A percentile compares a stretch with the other conserved stretches of the same genome.
Evolutionary conservation across 2,329 filamentous ascomycete species (phyloP).

Genomic region (Thelonectria blattea): DNA sequence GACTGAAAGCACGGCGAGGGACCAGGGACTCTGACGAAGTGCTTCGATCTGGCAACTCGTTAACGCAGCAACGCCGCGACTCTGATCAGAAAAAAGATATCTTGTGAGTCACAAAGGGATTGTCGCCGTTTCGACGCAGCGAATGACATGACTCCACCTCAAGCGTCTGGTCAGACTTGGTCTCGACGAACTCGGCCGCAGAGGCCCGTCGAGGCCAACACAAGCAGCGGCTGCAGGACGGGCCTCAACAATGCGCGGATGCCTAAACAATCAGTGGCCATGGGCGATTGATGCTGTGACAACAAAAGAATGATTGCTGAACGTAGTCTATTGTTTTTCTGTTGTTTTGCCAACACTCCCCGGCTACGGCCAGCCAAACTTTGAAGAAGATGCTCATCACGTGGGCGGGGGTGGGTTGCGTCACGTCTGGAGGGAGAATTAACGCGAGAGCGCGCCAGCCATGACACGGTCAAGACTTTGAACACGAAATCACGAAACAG

Average conservation of each 20-base stretch:
- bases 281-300: constrained; percentile 15
- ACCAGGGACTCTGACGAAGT: too few relatives aligned
- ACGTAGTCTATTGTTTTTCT: neutral
- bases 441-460: constrained; percentile 32
- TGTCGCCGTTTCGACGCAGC: neutral
- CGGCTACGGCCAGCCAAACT: neutral
- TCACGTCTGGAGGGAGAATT: constrained; percentile 22
- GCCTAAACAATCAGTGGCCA: constrained; percentile 19
- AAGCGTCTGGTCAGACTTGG: constrained; percentile 10
- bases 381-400: neutral
- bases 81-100: too few relatives aligned
- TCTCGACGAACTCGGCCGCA: constrained; percentile 16
- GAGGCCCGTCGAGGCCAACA: constrained; percentile 8
- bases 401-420: constrained; percentile 16
- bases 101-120: too few relatives aligned
- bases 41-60: too few relatives aligned
- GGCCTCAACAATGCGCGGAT: constrained; percentile 22
- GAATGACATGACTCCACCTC: constrained; percentile 19
- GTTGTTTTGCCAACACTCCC: neutral
- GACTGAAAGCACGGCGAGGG: too few relatives aligned
- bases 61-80: too few relatives aligned
- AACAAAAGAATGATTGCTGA: neutral
- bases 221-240: constrained; percentile 34
- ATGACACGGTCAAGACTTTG: constrained; percentile 35
- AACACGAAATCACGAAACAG: constrained; percentile 52